Evolutionary conservation across 768 basidiomycete species (phyloP).

Genomic region (Suillus tomentosus): DNA sequence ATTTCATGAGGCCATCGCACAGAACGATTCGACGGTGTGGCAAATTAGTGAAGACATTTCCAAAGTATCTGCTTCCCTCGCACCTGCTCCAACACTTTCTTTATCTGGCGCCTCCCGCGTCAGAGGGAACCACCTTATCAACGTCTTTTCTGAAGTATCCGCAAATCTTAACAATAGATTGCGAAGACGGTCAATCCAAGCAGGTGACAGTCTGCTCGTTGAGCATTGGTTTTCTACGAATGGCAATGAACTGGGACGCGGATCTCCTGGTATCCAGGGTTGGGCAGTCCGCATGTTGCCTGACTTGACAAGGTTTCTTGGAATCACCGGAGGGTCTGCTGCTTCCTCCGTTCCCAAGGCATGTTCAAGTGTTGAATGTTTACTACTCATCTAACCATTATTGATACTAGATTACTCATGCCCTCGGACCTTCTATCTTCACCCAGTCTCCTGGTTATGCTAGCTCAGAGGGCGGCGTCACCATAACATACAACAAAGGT

Average conservation of each 20-base stretch:
- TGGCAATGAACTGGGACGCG: conserved; percentile 1
- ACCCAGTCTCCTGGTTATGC: no score
- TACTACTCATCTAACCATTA: background rate
- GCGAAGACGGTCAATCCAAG: background rate
- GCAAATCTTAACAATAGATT: background rate
- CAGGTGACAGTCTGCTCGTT: background rate
- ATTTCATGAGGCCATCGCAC: no score
- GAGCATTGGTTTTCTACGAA: background rate
- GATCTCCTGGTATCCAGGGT: background rate
- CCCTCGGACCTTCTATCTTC: no score
- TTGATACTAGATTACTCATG: background rate
- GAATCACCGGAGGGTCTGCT: no score
- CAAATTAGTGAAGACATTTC: conserved; percentile 11
- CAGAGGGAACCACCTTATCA: background rate
- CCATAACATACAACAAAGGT: no score
- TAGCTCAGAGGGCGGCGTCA: no score
- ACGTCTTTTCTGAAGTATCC: background rate
- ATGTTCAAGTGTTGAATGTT: background rate
- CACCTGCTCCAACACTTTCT: background rate
- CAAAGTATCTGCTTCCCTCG: conserved; percentile 14
- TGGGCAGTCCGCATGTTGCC: conserved; percentile 15
- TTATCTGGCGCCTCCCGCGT: background rate
- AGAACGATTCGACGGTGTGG: conserved; percentile 10
- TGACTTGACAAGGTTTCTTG: no score
- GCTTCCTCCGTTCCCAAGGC: conserved; percentile 12